Conservation (phyloP, 352 stramenopile species). For the Lagenidium giganteum region DNA sequence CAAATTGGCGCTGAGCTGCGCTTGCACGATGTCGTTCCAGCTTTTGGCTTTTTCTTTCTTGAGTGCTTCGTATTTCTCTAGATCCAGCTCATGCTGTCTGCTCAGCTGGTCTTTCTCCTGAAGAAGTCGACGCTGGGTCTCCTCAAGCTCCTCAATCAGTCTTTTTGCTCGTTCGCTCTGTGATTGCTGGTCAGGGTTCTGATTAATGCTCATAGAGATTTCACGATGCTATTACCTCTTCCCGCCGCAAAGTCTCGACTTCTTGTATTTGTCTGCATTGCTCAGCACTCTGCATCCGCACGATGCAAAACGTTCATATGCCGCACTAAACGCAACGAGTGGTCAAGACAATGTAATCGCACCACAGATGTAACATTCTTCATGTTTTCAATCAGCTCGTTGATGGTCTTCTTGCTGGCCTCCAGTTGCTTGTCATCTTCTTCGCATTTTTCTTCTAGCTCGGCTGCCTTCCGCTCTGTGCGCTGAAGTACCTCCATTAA, state of each 20-base stretch:
- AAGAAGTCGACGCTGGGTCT: slow-evolving; percentile 28
- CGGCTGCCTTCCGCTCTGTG: slow-evolving; percentile 16
- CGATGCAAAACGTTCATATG: background rate
- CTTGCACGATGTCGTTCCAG: slow-evolving; percentile 67
- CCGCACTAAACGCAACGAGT: background rate
- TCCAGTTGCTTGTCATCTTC: slow-evolving; percentile 27
- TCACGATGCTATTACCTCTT: slow-evolving; percentile 28
- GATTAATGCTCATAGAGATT: background rate
- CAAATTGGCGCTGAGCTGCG: slow-evolving; percentile 66
- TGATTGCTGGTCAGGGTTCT: background rate
- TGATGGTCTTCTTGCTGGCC: slow-evolving; percentile 49
- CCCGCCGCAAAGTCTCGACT: slow-evolving; percentile 28
- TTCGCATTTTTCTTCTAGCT: slow-evolving; percentile 19
- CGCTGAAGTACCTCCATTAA: slow-evolving; percentile 18
- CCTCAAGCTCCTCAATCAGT: slow-evolving; percentile 28
- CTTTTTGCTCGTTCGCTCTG: slow-evolving; percentile 28
- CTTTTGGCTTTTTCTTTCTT: slow-evolving; percentile 61
- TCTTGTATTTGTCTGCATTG: slow-evolving; percentile 67
- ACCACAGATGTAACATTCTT: slow-evolving; percentile 57
- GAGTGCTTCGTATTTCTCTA: slow-evolving; percentile 43
- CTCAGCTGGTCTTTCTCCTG: slow-evolving; percentile 34
- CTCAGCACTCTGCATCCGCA: slow-evolving; percentile 34
- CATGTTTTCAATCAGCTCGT: slow-evolving; percentile 62
- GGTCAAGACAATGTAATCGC: slow-evolving; percentile 5
- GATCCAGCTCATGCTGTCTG: slow-evolving; percentile 34